Percentiles rank a stretch among this genome's conserved stretches.
phyloP scores from a whole-genome alignment of 2,329 filamentous ascomycete genomes.

The Trichoderma brevicompactum region DNA sequence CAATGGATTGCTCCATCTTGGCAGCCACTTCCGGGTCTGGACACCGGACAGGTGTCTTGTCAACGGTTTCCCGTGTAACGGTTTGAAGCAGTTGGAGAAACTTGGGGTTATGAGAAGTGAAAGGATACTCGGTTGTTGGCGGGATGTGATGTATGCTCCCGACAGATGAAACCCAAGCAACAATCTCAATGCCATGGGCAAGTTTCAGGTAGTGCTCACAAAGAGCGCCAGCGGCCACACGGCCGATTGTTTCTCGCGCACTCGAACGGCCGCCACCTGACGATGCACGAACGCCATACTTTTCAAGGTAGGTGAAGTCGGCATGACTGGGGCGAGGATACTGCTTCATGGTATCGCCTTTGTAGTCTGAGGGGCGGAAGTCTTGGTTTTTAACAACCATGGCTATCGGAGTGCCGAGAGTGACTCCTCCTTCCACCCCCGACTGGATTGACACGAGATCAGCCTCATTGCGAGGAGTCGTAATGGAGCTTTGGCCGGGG shows the following conservation, averaged over 20 bases:
- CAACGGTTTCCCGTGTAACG: not conserved
- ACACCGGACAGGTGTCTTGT: constrained; percentile 1
- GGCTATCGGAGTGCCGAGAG: not conserved
- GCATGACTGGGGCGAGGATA: not conserved
- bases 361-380: not conserved
- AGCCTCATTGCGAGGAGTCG: not conserved
- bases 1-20: not conserved
- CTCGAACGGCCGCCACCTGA: not conserved
- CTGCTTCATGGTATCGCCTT: not conserved
- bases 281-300: not conserved
- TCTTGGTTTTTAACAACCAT: not conserved
- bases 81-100: not conserved
- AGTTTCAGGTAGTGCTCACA: not conserved
- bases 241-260: not conserved
- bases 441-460: not conserved
- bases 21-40: not conserved
- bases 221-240: not conserved
- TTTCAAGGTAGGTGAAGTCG: not conserved
- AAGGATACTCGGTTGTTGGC: not conserved
- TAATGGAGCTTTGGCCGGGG: not conserved
- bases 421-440: not conserved
- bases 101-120: not conserved
- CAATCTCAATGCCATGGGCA: not conserved
- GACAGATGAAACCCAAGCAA: not conserved
- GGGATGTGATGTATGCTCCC: not conserved